These are phyloP conservation scores for Pueraria montana DNA, from an alignment of 306 rosid species.

Conservation along the genomic window DNA sequence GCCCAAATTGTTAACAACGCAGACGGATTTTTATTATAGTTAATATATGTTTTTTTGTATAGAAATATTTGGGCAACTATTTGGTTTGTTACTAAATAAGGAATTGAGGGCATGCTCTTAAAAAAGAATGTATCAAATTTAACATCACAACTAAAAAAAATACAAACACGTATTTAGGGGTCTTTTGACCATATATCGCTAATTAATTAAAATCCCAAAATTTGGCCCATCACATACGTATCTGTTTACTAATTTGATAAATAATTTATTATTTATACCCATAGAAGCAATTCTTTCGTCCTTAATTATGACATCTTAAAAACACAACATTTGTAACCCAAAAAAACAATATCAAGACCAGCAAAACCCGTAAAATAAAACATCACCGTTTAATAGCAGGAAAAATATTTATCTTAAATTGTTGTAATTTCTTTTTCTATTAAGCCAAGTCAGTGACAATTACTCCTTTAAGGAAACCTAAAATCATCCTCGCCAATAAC, in stretches of 20 bases:
- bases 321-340: not conserved
- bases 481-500: not conserved
- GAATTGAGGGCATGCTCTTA: too few relatives aligned
- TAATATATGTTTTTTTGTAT: too few relatives aligned
- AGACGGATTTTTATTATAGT: too few relatives aligned
- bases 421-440: not conserved
- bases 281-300: not conserved
- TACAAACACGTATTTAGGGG: too few relatives aligned
- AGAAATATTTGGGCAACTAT: too few relatives aligned
- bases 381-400: not conserved
- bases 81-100: too few relatives aligned
- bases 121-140: too few relatives aligned
- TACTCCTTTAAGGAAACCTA: not conserved
- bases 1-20: too few relatives aligned
- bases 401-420: not conserved
- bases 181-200: too few relatives aligned
- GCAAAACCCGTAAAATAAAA: not conserved
- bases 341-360: not conserved
- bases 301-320: not conserved
- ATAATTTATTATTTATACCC: not conserved
- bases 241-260: not conserved
- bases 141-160: too few relatives aligned
- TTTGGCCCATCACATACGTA: not conserved
- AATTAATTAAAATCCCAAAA: not conserved
- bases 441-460: not conserved